Percentiles rank a stretch among this genome's conserved stretches.
Evolutionary conservation across 176 grass and related monocot species (phyloP).

Genomic region (Ensete ventricosum): DNA sequence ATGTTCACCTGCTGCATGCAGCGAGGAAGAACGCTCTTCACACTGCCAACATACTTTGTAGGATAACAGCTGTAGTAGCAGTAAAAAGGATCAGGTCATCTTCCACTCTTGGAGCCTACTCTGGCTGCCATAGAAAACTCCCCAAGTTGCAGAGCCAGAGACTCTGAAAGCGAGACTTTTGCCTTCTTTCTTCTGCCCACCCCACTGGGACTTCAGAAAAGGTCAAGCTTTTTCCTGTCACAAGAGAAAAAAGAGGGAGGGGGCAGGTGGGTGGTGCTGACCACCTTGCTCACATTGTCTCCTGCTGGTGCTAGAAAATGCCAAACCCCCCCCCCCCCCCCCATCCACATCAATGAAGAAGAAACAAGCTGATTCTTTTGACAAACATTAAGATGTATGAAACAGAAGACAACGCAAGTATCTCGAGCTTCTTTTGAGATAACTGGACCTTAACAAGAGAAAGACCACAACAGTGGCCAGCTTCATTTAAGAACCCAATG

Average conservation of each 20-base stretch:
- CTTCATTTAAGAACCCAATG: slow-evolving; percentile 28
- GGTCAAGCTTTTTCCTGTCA: background rate
- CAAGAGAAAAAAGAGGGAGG: background rate
- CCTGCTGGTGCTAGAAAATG: slow-evolving; percentile 11
- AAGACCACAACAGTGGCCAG: slow-evolving; percentile 42
- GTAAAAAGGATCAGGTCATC: background rate
- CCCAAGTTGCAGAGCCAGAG: background rate
- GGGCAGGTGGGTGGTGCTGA: background rate
- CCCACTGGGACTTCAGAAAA: background rate
- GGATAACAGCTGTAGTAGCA: no score
- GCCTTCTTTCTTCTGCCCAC: background rate
- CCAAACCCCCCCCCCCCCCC: background rate
- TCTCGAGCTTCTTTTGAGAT: slow-evolving; percentile 43
- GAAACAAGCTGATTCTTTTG: slow-evolving; percentile 19
- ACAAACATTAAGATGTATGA: slow-evolving; percentile 41
- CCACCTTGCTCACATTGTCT: slow-evolving; percentile 9
- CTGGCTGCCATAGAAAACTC: background rate
- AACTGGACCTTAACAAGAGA: slow-evolving; percentile 33
- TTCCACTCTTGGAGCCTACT: background rate
- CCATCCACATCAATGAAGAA: background rate
- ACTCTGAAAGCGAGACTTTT: background rate
- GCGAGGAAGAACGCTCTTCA: no score
- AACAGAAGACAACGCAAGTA: slow-evolving; percentile 53
- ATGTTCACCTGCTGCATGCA: no score
- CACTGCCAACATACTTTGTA: no score